Evolutionary conservation across 164 flowering plant genomes (phyloP).

Genomic region (Akebia trifoliata): DNA sequence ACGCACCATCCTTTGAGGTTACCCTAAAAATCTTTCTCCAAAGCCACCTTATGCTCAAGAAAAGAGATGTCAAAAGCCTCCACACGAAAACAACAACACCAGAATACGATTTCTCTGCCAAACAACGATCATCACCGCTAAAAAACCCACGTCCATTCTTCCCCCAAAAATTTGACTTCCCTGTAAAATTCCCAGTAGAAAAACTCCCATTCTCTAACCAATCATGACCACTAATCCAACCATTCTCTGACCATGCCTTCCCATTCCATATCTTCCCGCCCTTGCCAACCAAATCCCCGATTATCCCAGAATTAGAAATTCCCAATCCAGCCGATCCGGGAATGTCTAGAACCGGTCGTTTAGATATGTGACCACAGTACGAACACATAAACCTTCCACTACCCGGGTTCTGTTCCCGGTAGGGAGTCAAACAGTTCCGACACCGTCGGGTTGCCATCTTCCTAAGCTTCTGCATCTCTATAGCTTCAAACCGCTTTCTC

Average conservation of each 20-base stretch:
- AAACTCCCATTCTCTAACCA: constrained; percentile 73
- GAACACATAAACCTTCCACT: constrained; percentile 96
- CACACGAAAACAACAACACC: constrained; percentile 42
- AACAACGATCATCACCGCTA: constrained; percentile 51
- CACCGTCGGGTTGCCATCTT: constrained; percentile 85
- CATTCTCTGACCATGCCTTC: constrained; percentile 67
- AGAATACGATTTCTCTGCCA: constrained; percentile 63
- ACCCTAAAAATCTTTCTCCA: constrained; percentile 75
- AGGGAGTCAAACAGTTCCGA: constrained; percentile 79
- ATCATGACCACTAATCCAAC: constrained; percentile 71
- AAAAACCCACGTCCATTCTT: constrained; percentile 43
- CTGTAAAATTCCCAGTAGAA: constrained; percentile 44
- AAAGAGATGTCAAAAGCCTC: constrained; percentile 47
- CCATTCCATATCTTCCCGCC: constrained; percentile 77
- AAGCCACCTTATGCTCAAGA: constrained; percentile 65
- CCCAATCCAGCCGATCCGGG: constrained; percentile 54
- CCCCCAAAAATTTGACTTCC: constrained; percentile 45
- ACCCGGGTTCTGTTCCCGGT: constrained; percentile 89
- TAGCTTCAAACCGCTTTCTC: constrained; percentile 70
- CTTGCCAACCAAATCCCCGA: constrained; percentile 69
- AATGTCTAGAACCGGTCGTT: constrained; percentile 84
- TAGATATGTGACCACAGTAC: constrained; percentile 91
- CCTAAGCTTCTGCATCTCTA: constrained; percentile 80
- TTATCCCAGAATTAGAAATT: constrained; percentile 50
- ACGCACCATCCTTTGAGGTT: constrained; percentile 39